Evolutionary conservation across 140 eudicot genomes (phyloP).

Genomic region (Cichorium intybus): DNA sequence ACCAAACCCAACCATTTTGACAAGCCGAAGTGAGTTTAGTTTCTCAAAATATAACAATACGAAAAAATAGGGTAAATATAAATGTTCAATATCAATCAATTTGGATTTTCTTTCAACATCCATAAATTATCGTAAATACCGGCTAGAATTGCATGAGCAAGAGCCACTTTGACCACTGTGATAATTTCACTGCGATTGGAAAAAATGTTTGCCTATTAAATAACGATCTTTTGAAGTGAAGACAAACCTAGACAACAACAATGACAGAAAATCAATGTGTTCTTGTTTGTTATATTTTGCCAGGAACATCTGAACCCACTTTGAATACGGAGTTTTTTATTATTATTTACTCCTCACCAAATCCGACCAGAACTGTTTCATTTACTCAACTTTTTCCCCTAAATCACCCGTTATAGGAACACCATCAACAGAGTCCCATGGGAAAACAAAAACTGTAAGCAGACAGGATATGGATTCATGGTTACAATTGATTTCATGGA

Average conservation of each 20-base stretch:
- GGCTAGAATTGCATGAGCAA: slow-evolving; percentile 41
- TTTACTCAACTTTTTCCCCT: slow-evolving; percentile 6
- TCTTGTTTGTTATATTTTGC: slow-evolving; percentile 5
- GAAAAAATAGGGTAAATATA: too few species aligned
- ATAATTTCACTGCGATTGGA: slow-evolving; percentile 30
- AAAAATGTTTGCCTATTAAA: slow-evolving; percentile 24
- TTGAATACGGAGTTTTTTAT: neutral
- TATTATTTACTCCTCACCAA: neutral
- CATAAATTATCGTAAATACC: too few species aligned
- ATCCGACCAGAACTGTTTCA: neutral
- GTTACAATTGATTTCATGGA: slow-evolving; percentile 11
- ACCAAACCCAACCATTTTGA: too few species aligned
- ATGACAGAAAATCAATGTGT: slow-evolving; percentile 43
- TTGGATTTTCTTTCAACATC: slow-evolving; percentile 17
- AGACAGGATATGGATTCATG: slow-evolving; percentile 13
- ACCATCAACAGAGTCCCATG: slow-evolving; percentile 35
- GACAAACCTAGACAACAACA: slow-evolving; percentile 55
- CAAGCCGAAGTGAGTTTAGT: too few species aligned
- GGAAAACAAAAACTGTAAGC: slow-evolving; percentile 36
- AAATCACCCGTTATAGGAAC: neutral
- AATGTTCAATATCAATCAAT: too few species aligned
- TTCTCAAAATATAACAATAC: too few species aligned
- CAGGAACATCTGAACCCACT: too few species aligned
- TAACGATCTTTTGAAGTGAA: slow-evolving; percentile 22
- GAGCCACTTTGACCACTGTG: slow-evolving; percentile 36